Evolutionary conservation across 1,139 yeast genomes (phyloP).

Genomic region (Ogataea hybrid): DNA sequence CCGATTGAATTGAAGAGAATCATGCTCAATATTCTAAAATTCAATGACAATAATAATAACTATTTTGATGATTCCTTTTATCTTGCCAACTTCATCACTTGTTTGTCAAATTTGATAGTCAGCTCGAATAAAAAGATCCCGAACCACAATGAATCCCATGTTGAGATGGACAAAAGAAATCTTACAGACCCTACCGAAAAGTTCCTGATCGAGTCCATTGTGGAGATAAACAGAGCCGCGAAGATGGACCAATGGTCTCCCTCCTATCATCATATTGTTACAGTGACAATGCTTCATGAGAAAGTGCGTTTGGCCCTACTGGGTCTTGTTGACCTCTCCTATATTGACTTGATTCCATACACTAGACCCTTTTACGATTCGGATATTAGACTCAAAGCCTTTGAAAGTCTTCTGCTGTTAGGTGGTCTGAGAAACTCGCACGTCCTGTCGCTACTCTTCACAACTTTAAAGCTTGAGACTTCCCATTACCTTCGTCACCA

Average conservation of each 20-base stretch:
- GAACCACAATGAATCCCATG: conserved; percentile 21
- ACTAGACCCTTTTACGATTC: conserved; percentile 49
- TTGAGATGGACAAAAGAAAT: conserved; percentile 27
- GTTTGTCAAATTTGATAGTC: conserved; percentile 46
- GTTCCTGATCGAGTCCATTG: conserved; percentile 45
- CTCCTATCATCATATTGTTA: conserved; percentile 59
- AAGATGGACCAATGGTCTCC: conserved; percentile 89
- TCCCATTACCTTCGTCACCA: conserved; percentile 52
- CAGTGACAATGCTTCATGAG: conserved; percentile 55
- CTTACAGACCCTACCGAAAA: conserved; percentile 30
- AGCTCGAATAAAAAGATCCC: conserved; percentile 36
- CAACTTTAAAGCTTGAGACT: conserved; percentile 54
- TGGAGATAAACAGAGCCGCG: conserved; percentile 69
- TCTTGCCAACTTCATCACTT: conserved; percentile 53
- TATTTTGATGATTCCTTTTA: conserved; percentile 73
- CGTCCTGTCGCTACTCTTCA: conserved; percentile 61
- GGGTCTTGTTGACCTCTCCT: conserved; percentile 52
- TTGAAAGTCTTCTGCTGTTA: conserved; percentile 62
- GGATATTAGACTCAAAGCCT: conserved; percentile 66
- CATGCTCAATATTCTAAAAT: conserved; percentile 68
- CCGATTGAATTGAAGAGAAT: conserved; percentile 64
- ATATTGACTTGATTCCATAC: conserved; percentile 48
- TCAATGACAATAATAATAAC: conserved; percentile 84
- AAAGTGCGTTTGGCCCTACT: conserved; percentile 59
- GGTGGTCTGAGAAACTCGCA: conserved; percentile 74